These are phyloP conservation scores for Psidium friedrichsthalianum DNA, from an alignment of 345 rosid genomes.

Conservation along the genomic window DNA sequence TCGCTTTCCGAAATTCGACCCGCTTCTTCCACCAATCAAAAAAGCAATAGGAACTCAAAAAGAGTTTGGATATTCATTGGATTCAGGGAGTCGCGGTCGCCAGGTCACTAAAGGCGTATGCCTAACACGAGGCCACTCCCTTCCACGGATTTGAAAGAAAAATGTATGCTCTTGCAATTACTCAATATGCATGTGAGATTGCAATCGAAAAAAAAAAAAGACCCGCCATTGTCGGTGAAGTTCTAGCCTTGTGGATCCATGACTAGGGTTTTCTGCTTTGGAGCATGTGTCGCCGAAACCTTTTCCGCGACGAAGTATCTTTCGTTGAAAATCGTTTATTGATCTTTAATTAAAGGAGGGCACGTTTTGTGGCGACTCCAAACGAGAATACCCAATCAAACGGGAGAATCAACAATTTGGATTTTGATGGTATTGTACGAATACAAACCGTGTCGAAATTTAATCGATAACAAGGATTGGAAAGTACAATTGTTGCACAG, in stretches of 20 bases:
- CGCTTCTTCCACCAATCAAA: neutral
- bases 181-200: neutral
- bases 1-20: neutral
- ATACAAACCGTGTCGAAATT: too few relatives aligned
- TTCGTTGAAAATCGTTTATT: too few relatives aligned
- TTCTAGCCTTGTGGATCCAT: neutral
- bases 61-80: neutral
- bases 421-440: too few relatives aligned
- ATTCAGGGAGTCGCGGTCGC: neutral
- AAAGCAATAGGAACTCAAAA: neutral
- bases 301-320: too few relatives aligned
- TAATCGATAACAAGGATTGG: too few relatives aligned
- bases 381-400: too few relatives aligned
- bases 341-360: too few relatives aligned
- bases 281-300: neutral
- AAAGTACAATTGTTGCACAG: too few relatives aligned
- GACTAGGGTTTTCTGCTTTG: neutral
- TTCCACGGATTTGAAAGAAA: neutral
- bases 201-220: neutral
- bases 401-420: too few relatives aligned
- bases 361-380: too few relatives aligned
- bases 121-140: neutral
- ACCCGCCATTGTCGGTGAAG: neutral
- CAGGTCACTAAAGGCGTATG: neutral
- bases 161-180: neutral